Conservation (phyloP, 2,329 filamentous ascomycete species). For the Exophiala alcalophila region DNA sequence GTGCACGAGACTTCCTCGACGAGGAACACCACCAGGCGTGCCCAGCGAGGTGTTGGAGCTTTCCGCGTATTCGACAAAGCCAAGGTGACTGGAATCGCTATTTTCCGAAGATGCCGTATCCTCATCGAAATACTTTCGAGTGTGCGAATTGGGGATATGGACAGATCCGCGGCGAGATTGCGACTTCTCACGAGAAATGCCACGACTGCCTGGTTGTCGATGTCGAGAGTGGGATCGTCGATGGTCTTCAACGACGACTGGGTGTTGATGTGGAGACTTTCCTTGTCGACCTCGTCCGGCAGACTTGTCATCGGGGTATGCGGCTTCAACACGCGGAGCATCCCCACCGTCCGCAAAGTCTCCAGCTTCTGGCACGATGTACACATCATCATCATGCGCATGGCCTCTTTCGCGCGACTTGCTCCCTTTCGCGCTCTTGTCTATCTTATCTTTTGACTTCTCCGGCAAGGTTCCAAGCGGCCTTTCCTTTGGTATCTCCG, state of each 20-base stretch:
- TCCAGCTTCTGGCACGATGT: conserved; percentile 13
- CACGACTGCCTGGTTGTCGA: conserved; percentile 10
- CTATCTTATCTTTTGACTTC: conserved; percentile 20
- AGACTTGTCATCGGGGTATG: conserved; percentile 9
- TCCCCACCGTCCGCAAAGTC: conserved; percentile 12
- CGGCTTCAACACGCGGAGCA: conserved; percentile 10
- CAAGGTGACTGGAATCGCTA: conserved; percentile 24
- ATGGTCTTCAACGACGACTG: conserved; percentile 14
- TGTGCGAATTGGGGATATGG: conserved; percentile 21
- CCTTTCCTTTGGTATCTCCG: conserved; percentile 26
- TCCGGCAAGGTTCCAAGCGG: conserved; percentile 27
- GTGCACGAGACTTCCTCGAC: conserved; percentile 23
- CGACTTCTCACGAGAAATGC: conserved; percentile 15
- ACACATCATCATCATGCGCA: conserved; percentile 14
- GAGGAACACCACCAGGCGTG: conserved; percentile 19
- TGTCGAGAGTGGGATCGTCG: conserved; percentile 23
- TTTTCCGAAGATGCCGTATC: conserved; percentile 18
- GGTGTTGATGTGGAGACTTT: conserved; percentile 21
- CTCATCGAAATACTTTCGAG: conserved; percentile 20
- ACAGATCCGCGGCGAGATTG: conserved; percentile 16
- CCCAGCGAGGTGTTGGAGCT: conserved; percentile 24
- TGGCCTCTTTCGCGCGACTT: conserved; percentile 17
- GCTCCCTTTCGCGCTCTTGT: conserved; percentile 22
- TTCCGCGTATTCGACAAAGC: conserved; percentile 19
- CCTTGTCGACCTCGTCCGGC: conserved; percentile 19